Percentiles rank a stretch among this genome's conserved stretches.
These are phyloP conservation scores for Exophiala sideris DNA, from an alignment of 2,329 filamentous ascomycete genomes.

Conservation along the genomic window DNA sequence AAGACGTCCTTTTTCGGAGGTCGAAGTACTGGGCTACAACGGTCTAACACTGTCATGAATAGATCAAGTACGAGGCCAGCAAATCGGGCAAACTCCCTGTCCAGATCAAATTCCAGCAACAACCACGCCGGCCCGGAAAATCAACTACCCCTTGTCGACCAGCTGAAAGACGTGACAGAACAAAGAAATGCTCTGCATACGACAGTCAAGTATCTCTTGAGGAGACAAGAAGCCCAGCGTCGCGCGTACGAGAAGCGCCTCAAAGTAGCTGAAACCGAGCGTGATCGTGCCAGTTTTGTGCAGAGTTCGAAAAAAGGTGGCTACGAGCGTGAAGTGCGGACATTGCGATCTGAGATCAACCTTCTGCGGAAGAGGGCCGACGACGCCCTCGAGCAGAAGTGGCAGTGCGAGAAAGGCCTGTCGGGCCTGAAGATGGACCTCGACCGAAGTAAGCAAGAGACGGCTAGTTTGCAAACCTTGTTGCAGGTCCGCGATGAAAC, in stretches of 20 bases:
- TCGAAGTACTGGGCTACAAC: conserved; percentile 19
- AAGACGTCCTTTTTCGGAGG: conserved; percentile 43
- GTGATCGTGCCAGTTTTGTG: conserved; percentile 62
- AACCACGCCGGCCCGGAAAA: conserved; percentile 53
- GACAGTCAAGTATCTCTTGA: conserved; percentile 78
- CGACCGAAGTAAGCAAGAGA: conserved; percentile 91
- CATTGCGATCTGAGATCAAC: conserved; percentile 78
- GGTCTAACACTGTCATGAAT: conserved; percentile 42
- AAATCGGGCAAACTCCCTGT: conserved; percentile 49
- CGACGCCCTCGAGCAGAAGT: conserved; percentile 92
- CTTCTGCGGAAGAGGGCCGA: conserved; percentile 81
- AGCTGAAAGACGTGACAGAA: conserved; percentile 86
- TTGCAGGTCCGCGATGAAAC: conserved; percentile 80
- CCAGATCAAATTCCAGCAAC: conserved; percentile 55
- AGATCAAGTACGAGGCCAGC: conserved; percentile 66
- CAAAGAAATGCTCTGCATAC: conserved; percentile 90
- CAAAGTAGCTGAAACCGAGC: conserved; percentile 70
- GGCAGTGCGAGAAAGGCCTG: conserved; percentile 89
- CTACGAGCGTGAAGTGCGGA: conserved; percentile 79
- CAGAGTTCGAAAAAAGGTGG: conserved; percentile 67
- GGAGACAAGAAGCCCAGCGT: conserved; percentile 80
- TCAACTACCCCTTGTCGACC: conserved; percentile 68
- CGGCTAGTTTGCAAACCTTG: conserved; percentile 72
- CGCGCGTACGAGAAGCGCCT: conserved; percentile 81
- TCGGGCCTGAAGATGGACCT: conserved; percentile 92